Conservation (phyloP, 2,329 filamentous ascomycete genomes). For the Xylariaceae sp. region DNA sequence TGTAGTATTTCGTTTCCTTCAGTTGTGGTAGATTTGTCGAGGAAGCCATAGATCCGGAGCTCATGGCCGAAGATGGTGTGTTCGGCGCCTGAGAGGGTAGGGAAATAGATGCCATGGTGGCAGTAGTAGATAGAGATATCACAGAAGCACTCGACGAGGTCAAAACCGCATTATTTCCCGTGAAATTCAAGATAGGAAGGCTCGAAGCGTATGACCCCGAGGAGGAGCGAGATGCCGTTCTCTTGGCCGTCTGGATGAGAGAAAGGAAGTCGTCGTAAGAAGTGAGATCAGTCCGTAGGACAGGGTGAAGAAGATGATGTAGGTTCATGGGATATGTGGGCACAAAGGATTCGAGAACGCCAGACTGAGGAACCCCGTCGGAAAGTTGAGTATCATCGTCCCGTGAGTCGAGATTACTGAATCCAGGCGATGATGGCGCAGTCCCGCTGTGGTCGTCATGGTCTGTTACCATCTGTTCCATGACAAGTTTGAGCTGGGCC, state of each 20-base stretch:
- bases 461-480: conserved; percentile 77
- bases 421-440: conserved; percentile 74
- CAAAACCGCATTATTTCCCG: conserved; percentile 42
- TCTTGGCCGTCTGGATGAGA: conserved; percentile 64
- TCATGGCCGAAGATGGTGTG: conserved; percentile 50
- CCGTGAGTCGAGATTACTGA: conserved; percentile 60
- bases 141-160: conserved; percentile 55
- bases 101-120: conserved; percentile 41
- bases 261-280: conserved; percentile 82
- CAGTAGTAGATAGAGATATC: conserved; percentile 49
- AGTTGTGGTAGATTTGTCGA: conserved; percentile 52
- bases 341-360: conserved; percentile 40
- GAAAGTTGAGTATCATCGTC: conserved; percentile 41
- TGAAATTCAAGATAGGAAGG: conserved; percentile 49
- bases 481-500: conserved; percentile 81
- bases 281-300: conserved; percentile 74
- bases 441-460: conserved; percentile 70
- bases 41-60: conserved; percentile 38
- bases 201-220: conserved; percentile 65
- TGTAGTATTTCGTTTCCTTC: conserved; percentile 92
- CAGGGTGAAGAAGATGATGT: conserved; percentile 73
- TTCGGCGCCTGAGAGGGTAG: conserved; percentile 55
- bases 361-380: conserved; percentile 35
- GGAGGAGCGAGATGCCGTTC: conserved; percentile 55
- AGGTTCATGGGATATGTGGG: conserved; percentile 65